phyloP scores from a whole-genome alignment of 2,329 filamentous ascomycete genomes.

The Colletotrichum sp. region DNA sequence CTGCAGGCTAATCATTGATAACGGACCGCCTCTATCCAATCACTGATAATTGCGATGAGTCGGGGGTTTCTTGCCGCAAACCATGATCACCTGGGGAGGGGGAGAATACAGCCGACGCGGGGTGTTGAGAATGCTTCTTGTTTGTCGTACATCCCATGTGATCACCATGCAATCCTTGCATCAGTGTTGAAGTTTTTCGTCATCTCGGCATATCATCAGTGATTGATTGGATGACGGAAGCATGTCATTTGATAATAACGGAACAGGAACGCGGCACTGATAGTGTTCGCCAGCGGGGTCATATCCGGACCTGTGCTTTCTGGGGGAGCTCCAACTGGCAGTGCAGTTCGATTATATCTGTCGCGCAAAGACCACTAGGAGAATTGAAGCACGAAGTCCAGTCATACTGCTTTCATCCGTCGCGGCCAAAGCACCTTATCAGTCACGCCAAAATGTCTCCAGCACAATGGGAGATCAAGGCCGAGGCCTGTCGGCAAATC shows the following conservation, averaged over 20 bases:
- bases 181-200: background rate
- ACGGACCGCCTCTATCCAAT: background rate
- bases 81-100: background rate
- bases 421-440: background rate
- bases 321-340: background rate
- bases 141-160: background rate
- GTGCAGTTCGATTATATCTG: background rate
- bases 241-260: background rate
- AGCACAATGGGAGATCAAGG: constrained; percentile 2
- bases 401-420: background rate
- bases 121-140: background rate
- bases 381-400: background rate
- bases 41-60: background rate
- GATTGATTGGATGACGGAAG: background rate
- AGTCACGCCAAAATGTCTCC: background rate
- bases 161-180: background rate
- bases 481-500: background rate
- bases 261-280: background rate
- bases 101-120: background rate
- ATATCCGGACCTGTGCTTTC: background rate
- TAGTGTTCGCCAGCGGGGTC: background rate
- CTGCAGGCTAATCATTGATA: background rate
- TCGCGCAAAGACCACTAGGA: background rate
- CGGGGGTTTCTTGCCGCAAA: background rate
- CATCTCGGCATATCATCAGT: background rate